Evolutionary conservation across 345 rosid genomes (phyloP), one percentile per base, ranked within the genome.

Genomic region (Dimocarpus longan): DNA sequence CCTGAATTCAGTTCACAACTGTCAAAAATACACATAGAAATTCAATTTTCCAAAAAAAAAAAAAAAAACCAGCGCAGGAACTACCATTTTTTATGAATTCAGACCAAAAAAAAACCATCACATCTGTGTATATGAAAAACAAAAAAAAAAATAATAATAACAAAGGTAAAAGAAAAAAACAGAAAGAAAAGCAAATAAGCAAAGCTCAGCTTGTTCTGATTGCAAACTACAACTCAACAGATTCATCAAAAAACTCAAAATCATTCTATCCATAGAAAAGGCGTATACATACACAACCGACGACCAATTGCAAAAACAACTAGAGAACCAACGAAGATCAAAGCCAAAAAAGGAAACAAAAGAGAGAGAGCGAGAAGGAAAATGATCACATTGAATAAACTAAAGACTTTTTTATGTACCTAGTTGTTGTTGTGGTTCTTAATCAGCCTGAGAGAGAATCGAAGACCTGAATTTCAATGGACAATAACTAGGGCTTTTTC

Each of bases 371-470:
- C 66, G 19, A 37, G 9, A 64, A 15, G n/a, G 24, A 37, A 66
- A 9, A 24, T 21, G 68, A 74, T 74, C 77, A 46, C 70, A 75
- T 64, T 64, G 62, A 75, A 75, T 24, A 5, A 26, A 62, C 32
- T 8, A 8, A n/a, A 22, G 18, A 28, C 43, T 22, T 44, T 42
- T 63, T 43, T 63, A 63, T 64, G 70, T 64, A 64, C 78, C 78
- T 64, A 64, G 26, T 57, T 57, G 71, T 24, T 76, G 78, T 22
- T 60, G 64, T 74, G 42, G 63, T 50, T 79, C 77, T 50, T 59
- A 60, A 80, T 75, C 78, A 77, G 84, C 74, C 85, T 82, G 64
- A 77, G 82, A 80, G 67, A 54, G 76, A 64, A 64, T 64, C 82
- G 82, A 85, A 85, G 75, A 83, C 82, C 80, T 66, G 76, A 63